Conservation (phyloP, 2,329 filamentous ascomycete species). For the Colletotrichum nymphaeae region DNA sequence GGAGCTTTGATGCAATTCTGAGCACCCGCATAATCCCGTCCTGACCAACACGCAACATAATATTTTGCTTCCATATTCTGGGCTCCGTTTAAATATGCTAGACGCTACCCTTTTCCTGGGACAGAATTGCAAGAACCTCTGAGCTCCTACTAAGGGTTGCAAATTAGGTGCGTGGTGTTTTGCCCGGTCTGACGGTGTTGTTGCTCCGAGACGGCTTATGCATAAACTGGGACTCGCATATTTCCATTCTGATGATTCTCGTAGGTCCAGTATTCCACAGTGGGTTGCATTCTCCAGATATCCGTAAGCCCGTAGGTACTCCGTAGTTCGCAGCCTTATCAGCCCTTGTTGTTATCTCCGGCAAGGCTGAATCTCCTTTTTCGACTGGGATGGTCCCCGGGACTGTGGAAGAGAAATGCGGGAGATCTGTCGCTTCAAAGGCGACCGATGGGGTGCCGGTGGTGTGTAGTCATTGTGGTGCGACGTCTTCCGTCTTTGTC, state of each 20-base stretch:
- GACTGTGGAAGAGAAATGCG: neutral
- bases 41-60: neutral
- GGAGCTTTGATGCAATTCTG: neutral
- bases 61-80: no score
- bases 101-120: neutral
- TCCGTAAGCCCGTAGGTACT: neutral
- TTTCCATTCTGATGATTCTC: neutral
- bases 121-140: neutral
- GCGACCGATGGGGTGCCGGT: neutral
- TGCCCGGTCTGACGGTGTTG: neutral
- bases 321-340: neutral
- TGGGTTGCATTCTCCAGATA: neutral
- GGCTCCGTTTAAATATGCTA: neutral
- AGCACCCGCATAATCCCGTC: conserved; percentile 10
- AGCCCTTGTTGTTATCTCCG: neutral
- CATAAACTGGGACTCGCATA: neutral
- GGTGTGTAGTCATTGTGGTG: conserved; percentile 12
- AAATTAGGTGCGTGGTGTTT: neutral
- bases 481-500: conserved; percentile 22
- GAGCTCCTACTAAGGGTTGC: neutral
- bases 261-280: neutral
- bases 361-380: conserved; percentile 24
- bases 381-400: conserved; percentile 20
- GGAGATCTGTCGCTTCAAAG: conserved; percentile 28
- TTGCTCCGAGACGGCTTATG: neutral